Evolutionary conservation across 352 stramenopile species (phyloP).

Genomic region (Globisporangium alternatum): DNA sequence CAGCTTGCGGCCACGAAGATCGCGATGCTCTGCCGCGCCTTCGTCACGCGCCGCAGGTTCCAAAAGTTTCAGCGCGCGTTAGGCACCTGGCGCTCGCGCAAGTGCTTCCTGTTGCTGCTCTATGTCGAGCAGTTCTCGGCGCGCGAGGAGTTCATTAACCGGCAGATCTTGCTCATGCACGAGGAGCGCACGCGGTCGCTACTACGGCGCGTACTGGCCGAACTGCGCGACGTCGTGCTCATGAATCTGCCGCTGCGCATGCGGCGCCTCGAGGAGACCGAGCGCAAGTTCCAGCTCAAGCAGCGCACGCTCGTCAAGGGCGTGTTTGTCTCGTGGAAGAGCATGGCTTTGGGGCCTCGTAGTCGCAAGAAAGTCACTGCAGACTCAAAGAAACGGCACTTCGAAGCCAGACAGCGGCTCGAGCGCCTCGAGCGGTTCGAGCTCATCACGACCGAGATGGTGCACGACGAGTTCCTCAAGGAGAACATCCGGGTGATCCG

Average conservation of each 20-base stretch:
- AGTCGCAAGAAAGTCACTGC: slow-evolving; percentile 50
- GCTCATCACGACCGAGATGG: slow-evolving; percentile 71
- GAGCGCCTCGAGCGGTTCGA: slow-evolving; percentile 60
- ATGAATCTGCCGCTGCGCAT: slow-evolving; percentile 60
- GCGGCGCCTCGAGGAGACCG: slow-evolving; percentile 48
- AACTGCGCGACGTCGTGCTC: slow-evolving; percentile 69
- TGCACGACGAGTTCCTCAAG: slow-evolving; percentile 77
- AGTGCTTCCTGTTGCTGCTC: slow-evolving; percentile 35
- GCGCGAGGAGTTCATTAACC: slow-evolving; percentile 61
- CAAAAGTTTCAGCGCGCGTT: slow-evolving; percentile 39
- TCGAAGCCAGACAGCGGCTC: slow-evolving; percentile 48
- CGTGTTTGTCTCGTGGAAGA: slow-evolving; percentile 56
- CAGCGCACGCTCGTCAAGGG: slow-evolving; percentile 32
- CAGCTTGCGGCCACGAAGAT: slow-evolving; percentile 69
- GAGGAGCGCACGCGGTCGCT: slow-evolving; percentile 31
- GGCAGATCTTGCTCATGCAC: slow-evolving; percentile 45
- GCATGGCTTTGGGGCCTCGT: slow-evolving; percentile 45
- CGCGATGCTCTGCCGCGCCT: slow-evolving; percentile 45
- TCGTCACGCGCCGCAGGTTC: slow-evolving; percentile 52
- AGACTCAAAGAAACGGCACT: slow-evolving; percentile 42
- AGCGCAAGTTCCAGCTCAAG: slow-evolving; percentile 44
- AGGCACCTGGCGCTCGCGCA: slow-evolving; percentile 46
- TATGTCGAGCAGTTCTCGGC: slow-evolving; percentile 66
- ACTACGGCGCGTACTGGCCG: slow-evolving; percentile 47
- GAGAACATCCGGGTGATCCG: slow-evolving; percentile 68